phyloP scores from a whole-genome alignment of 2,329 filamentous ascomycete genomes.

The Cercospora citrullina region DNA sequence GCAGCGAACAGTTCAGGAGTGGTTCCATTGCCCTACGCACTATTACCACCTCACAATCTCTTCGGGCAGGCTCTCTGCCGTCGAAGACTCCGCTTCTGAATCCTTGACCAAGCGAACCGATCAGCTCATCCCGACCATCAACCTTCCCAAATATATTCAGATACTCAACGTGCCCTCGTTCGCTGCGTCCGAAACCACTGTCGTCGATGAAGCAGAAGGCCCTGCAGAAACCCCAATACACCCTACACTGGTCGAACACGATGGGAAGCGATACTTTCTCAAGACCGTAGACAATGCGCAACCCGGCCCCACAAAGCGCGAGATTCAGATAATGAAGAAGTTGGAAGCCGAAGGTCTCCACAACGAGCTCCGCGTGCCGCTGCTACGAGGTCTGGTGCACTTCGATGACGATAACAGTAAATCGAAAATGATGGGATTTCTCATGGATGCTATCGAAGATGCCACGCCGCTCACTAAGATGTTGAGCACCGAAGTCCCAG shows the following conservation, averaged over 20 bases:
- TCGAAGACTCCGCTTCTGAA: slow-evolving; percentile 27
- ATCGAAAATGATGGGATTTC: slow-evolving; percentile 37
- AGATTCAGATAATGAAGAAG: slow-evolving; percentile 35
- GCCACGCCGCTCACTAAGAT: slow-evolving; percentile 37
- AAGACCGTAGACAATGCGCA: slow-evolving; percentile 38
- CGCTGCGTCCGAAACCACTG: slow-evolving; percentile 31
- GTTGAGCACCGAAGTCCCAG: slow-evolving; percentile 35
- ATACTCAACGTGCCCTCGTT: slow-evolving; percentile 32
- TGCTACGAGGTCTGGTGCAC: slow-evolving; percentile 35
- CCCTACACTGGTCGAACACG: slow-evolving; percentile 27
- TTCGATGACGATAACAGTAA: slow-evolving; percentile 20
- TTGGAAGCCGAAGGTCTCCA: slow-evolving; percentile 34
- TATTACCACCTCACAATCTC: slow-evolving; percentile 35
- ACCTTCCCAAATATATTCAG: slow-evolving; percentile 40
- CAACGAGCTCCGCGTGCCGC: slow-evolving; percentile 35
- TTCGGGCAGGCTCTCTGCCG: slow-evolving; percentile 31
- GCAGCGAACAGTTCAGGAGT: slow-evolving; percentile 33
- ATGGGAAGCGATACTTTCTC: slow-evolving; percentile 34
- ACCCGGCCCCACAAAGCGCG: slow-evolving; percentile 38
- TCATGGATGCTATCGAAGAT: slow-evolving; percentile 37
- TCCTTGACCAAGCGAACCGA: slow-evolving; percentile 29
- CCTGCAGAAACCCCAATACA: slow-evolving; percentile 34
- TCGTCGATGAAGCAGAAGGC: slow-evolving; percentile 27
- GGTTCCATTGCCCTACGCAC: slow-evolving; percentile 35
- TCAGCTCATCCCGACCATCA: slow-evolving; percentile 32